Evolutionary conservation across 768 basidiomycete genomes (phyloP).

Genomic region (Mycena pura): DNA sequence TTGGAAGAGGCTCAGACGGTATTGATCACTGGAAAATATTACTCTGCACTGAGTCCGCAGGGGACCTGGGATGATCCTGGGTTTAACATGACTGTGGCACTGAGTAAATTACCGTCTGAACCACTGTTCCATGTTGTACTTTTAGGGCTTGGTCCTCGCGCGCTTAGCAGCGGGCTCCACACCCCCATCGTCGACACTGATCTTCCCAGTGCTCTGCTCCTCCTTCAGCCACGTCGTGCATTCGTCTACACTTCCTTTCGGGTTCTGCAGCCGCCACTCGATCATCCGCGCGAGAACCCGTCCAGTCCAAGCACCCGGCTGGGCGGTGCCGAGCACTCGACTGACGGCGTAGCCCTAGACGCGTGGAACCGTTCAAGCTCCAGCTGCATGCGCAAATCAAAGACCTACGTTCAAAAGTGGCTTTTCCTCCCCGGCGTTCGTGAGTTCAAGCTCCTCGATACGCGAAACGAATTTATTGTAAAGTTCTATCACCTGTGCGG

Average conservation of each 20-base stretch:
- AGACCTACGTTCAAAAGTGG: constrained; percentile 78
- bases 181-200: constrained; percentile 38
- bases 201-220: constrained; percentile 56
- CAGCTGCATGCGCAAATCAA: constrained; percentile 7
- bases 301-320: constrained; percentile 76
- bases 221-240: constrained; percentile 73
- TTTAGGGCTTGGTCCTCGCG: constrained; percentile 38
- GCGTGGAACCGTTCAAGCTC: constrained; percentile 15
- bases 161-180: constrained; percentile 47
- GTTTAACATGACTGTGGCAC: too few species aligned
- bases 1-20: too few species aligned
- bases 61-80: too few species aligned
- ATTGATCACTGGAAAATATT: too few species aligned
- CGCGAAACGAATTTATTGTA: constrained; percentile 73
- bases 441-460: constrained; percentile 68
- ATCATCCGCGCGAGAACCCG: constrained; percentile 68
- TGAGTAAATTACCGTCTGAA: too few species aligned
- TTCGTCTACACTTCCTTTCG: constrained; percentile 65
- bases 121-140: too few species aligned
- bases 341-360: constrained; percentile 76
- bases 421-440: constrained; percentile 66
- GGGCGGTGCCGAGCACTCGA: constrained; percentile 54
- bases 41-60: too few species aligned
- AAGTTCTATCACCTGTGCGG: constrained; percentile 53
- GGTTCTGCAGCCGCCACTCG: constrained; percentile 88